phyloP scores from a whole-genome alignment of 2,329 filamentous ascomycete species.

The Macrophomina tecta region DNA sequence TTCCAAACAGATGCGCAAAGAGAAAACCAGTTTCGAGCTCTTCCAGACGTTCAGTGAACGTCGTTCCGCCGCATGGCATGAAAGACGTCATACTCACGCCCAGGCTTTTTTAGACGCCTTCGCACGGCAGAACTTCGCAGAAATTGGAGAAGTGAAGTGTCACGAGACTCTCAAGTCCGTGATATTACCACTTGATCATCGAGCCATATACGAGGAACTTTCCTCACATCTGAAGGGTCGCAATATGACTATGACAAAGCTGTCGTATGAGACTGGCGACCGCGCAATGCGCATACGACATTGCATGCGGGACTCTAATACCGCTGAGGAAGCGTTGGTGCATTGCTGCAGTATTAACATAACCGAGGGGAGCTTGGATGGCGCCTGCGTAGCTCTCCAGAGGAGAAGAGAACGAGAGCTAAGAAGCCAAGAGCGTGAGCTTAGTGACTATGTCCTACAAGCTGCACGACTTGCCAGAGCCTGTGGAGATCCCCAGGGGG shows the following conservation, averaged over 20 bases:
- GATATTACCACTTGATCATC: slow-evolving; percentile 54
- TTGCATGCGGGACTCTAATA: slow-evolving; percentile 51
- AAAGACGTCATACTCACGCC: slow-evolving; percentile 56
- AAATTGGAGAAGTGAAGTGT: slow-evolving; percentile 46
- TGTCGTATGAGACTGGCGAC: slow-evolving; percentile 38
- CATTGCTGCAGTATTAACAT: slow-evolving; percentile 32
- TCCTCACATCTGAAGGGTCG: slow-evolving; percentile 59
- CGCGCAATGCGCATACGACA: slow-evolving; percentile 50
- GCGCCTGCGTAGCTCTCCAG: background rate
- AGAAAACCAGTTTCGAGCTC: slow-evolving; percentile 59
- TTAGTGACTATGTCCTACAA: background rate
- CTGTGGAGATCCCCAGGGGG: background rate
- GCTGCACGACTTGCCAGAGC: background rate
- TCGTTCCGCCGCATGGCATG: slow-evolving; percentile 60
- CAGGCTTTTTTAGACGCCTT: slow-evolving; percentile 63
- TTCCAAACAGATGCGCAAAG: slow-evolving; percentile 35
- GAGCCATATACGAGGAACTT: slow-evolving; percentile 61
- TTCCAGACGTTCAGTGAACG: slow-evolving; percentile 60
- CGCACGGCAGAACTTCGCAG: slow-evolving; percentile 47
- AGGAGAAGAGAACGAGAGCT: background rate
- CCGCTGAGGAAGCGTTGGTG: slow-evolving; percentile 61
- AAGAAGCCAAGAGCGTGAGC: background rate
- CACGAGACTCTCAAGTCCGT: slow-evolving; percentile 51
- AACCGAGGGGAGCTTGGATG: background rate
- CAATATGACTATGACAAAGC: slow-evolving; percentile 54